Base-by-base conservation (phyloP, 2,329 filamentous ascomycete species). In the Pestalotiopsis sp. region DNA sequence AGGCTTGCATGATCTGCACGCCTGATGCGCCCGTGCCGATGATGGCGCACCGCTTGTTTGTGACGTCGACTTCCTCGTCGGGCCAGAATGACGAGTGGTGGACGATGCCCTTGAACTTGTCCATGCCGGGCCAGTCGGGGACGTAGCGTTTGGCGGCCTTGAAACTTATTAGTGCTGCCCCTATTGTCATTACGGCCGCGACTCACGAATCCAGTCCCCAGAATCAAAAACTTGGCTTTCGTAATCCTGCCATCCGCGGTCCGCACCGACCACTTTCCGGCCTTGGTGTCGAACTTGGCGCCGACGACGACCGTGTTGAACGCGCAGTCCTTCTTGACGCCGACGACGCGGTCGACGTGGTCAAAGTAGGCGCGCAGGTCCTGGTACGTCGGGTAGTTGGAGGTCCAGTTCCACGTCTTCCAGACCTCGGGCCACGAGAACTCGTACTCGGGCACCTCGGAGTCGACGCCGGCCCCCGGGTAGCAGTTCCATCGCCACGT, bases 11-110 rank as follows among this genome's bases (percentile, higher is more conserved):
- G 58, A 91, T 86, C 72, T 92, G 90, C 1, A 92, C 85, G 1
- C 90, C 90, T 0, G 88, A 88, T 0, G 89, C 87, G 1, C 90
- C 90, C 0, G 89, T 91, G 13, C 90, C 90, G 41, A 92, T 87
- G 68, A 92, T 84, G 17, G 85, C 90, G 65, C 88, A 85, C 20
- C 85, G 83, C 76, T 92, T 92, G 61, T 84, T 84, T 57, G 83
- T 83, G 36, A 89, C 83, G 65, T 87, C 82, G n/a, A 91, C 81
- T 4, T 85, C 81, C 4, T 84, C 79, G 7, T 88, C 82, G 1
- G 89, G 88, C 89, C 89, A 90, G 76, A 87, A 87, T 1, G 87
- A 88, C 0, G 87, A 86, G 75, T 91, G 89, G 72, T 89, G 84
- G 13, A 90, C 83, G 17, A 83, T 76, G 23, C 90, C 90, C 68